Base-by-base conservation (phyloP, 2,329 filamentous ascomycete genomes). In the Ceratocystis huliohia region DNA sequence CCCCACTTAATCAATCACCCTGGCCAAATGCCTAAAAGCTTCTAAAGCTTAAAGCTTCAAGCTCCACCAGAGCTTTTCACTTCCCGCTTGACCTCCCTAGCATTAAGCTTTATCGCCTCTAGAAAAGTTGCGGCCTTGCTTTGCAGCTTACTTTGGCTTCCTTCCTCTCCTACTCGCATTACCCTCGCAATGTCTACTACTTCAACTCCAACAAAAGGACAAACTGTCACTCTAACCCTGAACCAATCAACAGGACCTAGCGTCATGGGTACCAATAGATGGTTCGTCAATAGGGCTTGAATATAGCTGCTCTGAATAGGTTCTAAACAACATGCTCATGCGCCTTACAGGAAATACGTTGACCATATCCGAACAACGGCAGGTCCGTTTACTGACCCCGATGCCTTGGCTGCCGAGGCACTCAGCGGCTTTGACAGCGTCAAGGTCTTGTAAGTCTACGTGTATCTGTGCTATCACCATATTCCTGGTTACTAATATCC, bases 361-460 rank as follows among this genome's bases (percentile, higher is more conserved):
- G 86, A 97, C 76, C 87, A 83, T 69, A 86, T 96, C 70, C 82
- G 96, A 66, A 86, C 82, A 67, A 87, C 86, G 41, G 78, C 82
- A 2, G 93, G 94, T 1, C 91, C 94, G 1, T 96, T 89, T 75
- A 92, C 88, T 44, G 88, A 92, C 70, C 81, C 84, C 33, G 83
- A 78, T 6, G 78, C 78, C 17, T 78, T 78, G 30, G 78, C 78
- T 62, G 80, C 81, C 63, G 81, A 83, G 69, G 79, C 79, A 28
- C 75, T 83, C 5, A 76, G 79, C 6, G 79, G 79, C 68, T 82
- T 91, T 70, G 85, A 88, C 67, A 81, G 81, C 61, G 85, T 89
- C 72, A 94, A 90, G 75, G 81, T 96, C 67, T 75, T 96, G 84
- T 91, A 76, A 74, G 86, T 75, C 37, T 4, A 41, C 10, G 25